phyloP scores from a whole-genome alignment of 352 stramenopile species.

The Globisporangium heterothallicum region DNA sequence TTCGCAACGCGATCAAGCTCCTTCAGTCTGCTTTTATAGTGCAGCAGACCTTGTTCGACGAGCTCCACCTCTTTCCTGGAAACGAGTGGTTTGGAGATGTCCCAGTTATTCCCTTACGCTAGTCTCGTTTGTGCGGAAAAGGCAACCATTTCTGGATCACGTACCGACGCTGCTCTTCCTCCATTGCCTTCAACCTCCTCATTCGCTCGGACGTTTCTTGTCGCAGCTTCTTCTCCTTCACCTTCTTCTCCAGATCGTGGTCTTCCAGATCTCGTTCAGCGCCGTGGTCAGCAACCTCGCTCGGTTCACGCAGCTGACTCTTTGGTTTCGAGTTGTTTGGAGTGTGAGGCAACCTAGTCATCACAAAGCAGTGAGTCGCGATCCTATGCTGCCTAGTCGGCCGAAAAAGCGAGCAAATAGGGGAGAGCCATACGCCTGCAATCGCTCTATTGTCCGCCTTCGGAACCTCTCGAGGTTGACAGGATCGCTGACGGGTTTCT shows the following conservation, averaged over 20 bases:
- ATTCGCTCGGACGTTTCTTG: slow-evolving; percentile 45
- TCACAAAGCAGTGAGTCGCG: no score
- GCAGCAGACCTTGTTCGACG: slow-evolving; percentile 41
- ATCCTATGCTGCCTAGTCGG: no score
- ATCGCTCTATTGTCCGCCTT: slow-evolving; percentile 8
- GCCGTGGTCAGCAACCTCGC: neutral
- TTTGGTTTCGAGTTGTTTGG: neutral
- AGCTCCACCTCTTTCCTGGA: slow-evolving; percentile 43
- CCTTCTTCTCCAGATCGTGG: slow-evolving; percentile 19
- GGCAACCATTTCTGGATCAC: neutral
- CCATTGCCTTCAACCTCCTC: slow-evolving; percentile 30
- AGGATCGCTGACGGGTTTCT: slow-evolving; percentile 5
- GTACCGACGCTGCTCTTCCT: slow-evolving; percentile 44
- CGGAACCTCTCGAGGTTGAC: slow-evolving; percentile 16
- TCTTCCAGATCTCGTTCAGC: slow-evolving; percentile 20
- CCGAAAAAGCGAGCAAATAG: neutral
- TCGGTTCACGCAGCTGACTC: neutral
- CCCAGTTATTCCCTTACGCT: no score
- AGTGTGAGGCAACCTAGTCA: neutral
- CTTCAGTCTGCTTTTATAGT: slow-evolving; percentile 53
- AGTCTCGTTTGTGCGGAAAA: no score
- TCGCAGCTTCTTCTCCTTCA: slow-evolving; percentile 36
- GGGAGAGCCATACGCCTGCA: slow-evolving; percentile 1
- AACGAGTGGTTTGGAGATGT: no score
- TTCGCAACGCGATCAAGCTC: slow-evolving; percentile 59